phyloP scores from a whole-genome alignment of 768 basidiomycete genomes.

The Lyophyllum semitale region DNA sequence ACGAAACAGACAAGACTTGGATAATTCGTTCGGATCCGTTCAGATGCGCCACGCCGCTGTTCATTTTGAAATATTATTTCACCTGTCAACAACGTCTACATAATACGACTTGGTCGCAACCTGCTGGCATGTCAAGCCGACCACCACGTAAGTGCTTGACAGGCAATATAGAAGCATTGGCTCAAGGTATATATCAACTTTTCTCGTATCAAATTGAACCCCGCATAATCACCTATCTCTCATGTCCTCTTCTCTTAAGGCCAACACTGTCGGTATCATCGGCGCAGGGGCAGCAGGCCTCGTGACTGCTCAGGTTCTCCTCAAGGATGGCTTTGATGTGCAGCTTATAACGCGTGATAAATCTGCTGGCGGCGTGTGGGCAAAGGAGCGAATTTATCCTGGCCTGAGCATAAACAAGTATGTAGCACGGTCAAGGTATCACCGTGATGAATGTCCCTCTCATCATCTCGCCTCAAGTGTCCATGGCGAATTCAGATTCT shows the following conservation, averaged over 20 bases:
- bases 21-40: too few species aligned
- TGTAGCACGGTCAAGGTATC: slow-evolving; percentile 14
- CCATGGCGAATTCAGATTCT: slow-evolving; percentile 65
- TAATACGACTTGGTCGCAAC: too few species aligned
- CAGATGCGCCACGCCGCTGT: too few species aligned
- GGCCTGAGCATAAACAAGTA: slow-evolving; percentile 66
- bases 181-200: too few species aligned
- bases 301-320: slow-evolving; percentile 13
- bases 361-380: slow-evolving; percentile 62
- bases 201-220: background rate
- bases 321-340: slow-evolving; percentile 58
- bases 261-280: slow-evolving; percentile 6
- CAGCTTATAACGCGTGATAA: slow-evolving; percentile 57
- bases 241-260: background rate
- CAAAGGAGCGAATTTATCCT: slow-evolving; percentile 54
- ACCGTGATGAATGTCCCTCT: background rate
- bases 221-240: background rate
- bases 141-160: too few species aligned
- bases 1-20: too few species aligned
- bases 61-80: too few species aligned
- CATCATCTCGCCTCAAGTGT: slow-evolving; percentile 40
- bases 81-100: too few species aligned
- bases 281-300: slow-evolving; percentile 16
- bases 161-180: too few species aligned
- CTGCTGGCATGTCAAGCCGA: too few species aligned